Percentiles rank a stretch among this genome's conserved stretches.
Conservation (phyloP, 1,284 basidiomycete genomes). For the Phenoliferia sp. region DNA sequence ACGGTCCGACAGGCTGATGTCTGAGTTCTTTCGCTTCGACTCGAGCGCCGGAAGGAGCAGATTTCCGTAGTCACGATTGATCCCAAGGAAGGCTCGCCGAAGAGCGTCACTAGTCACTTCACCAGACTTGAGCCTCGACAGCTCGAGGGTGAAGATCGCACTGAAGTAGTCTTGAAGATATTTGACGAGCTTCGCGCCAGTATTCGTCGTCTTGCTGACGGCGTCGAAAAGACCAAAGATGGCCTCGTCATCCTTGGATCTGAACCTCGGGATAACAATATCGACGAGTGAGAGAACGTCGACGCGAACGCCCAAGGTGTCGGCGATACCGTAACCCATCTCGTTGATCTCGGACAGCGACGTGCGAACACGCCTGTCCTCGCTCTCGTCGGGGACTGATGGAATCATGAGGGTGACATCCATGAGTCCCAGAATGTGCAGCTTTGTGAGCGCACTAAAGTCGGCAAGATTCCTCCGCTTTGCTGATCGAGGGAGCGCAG, state of each 20-base stretch:
- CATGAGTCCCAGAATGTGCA: slow-evolving; percentile 91
- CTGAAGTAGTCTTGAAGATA: slow-evolving; percentile 77
- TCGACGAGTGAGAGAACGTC: slow-evolving; percentile 86
- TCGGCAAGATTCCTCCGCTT: slow-evolving; percentile 60
- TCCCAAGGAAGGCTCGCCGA: slow-evolving; percentile 73
- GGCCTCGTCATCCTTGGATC: slow-evolving; percentile 71
- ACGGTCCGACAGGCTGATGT: slow-evolving; percentile 33
- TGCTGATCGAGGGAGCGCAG: slow-evolving; percentile 38
- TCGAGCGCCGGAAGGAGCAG: slow-evolving; percentile 57
- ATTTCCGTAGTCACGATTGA: slow-evolving; percentile 61
- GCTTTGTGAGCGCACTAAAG: slow-evolving; percentile 74
- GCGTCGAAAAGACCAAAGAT: slow-evolving; percentile 89
- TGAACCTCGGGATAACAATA: slow-evolving; percentile 84
- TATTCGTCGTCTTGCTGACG: slow-evolving; percentile 52
- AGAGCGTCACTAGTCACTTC: slow-evolving; percentile 64
- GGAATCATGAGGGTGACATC: slow-evolving; percentile 88
- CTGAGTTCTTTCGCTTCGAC: slow-evolving; percentile 36
- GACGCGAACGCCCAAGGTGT: slow-evolving; percentile 70
- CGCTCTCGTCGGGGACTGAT: slow-evolving; percentile 82
- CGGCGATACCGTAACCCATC: slow-evolving; percentile 96
- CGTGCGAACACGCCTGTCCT: slow-evolving; percentile 86
- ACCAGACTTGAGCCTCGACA: slow-evolving; percentile 52
- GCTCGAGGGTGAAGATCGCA: slow-evolving; percentile 55
- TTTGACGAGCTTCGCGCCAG: slow-evolving; percentile 52
- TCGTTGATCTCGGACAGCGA: slow-evolving; percentile 84